These are phyloP conservation scores for Geopyxis carbonaria DNA, from an alignment of 495 filamentous ascomycete species.

Conservation along the genomic window DNA sequence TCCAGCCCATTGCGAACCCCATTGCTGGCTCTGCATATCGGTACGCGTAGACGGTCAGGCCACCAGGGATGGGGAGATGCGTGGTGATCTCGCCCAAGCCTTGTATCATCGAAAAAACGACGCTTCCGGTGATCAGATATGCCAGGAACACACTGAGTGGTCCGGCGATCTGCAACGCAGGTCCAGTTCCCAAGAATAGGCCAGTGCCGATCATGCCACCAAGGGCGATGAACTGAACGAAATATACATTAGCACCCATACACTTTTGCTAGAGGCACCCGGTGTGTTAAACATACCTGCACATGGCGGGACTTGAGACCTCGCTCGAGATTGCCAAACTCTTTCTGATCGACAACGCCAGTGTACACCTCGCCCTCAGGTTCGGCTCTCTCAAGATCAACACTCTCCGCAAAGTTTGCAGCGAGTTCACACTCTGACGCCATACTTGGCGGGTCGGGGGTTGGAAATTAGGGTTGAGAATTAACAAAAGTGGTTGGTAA, in stretches of 20 bases:
- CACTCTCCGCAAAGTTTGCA: no score
- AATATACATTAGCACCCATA: conserved; percentile 28
- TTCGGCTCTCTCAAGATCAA: no score
- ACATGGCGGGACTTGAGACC: background rate
- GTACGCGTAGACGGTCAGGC: conserved; percentile 46
- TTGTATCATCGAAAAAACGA: conserved; percentile 34
- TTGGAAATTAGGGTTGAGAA: no score
- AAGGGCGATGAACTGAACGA: conserved; percentile 56
- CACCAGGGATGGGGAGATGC: conserved; percentile 42
- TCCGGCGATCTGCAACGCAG: conserved; percentile 30
- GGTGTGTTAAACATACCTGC: background rate
- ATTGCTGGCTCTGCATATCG: conserved; percentile 61
- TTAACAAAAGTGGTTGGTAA: no score
- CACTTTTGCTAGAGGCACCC: background rate
- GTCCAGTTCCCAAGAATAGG: conserved; percentile 35
- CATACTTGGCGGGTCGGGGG: no score
- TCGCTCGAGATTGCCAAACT: conserved; percentile 5
- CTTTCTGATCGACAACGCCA: background rate
- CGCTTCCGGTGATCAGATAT: conserved; percentile 28
- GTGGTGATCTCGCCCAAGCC: conserved; percentile 45
- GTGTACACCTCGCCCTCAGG: no score
- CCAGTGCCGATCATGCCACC: conserved; percentile 49
- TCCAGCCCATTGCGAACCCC: conserved; percentile 51
- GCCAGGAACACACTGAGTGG: conserved; percentile 34
- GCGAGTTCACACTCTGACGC: no score